Base-by-base conservation (phyloP, 441 rosid genomes). In the Croton laevigatus region DNA sequence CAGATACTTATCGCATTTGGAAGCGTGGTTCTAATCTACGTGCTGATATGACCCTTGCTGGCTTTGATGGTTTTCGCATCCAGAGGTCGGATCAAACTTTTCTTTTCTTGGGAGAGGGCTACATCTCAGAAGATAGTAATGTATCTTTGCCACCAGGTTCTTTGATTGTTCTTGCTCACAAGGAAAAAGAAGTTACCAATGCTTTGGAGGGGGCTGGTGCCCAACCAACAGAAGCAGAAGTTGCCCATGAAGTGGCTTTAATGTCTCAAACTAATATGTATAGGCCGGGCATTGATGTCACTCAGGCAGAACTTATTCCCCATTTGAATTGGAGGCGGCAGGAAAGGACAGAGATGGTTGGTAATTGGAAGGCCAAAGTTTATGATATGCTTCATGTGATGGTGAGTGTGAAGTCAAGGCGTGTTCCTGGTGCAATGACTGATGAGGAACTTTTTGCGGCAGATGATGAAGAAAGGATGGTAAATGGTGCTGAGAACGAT, bases 391-490 rank as follows among this genome's bases (percentile, higher is more conserved):
- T 93, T 74, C 87, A 92, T 83, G 99, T 95, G 71, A 89, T 94
- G 91, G 98, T 95, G 65, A 95, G 98, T 76, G 98, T 95, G 77
- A 95, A 95, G 75, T 95, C 99, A 38, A 91, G 99, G 69, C 80
- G 97, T 49, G 99, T 95, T 82, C 99, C 98, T n/a, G 99, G 99
- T 78, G 99, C 99, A 70, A 86, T 93, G 95, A 93, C 97, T 62
- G 99, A 93, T 76, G 98, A 93, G 77, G 99, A 93, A 72, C 95
- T 94, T 59, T 94, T 94, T 81, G 81, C 97, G 1, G 95, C 77
- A 73, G 97, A 89, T 62, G 88, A 87, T 60, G 98, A 87, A 70
- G 94, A 89, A 20, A 81, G 86, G 73, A 62, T 81, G 65, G 90
- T 75, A 37, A 86, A 83, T 72, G 86, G 86, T 69, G 88, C 83